These are phyloP conservation scores for Lathyrus tuberosus DNA, from an alignment of 306 rosid genomes.

Conservation along the genomic window DNA sequence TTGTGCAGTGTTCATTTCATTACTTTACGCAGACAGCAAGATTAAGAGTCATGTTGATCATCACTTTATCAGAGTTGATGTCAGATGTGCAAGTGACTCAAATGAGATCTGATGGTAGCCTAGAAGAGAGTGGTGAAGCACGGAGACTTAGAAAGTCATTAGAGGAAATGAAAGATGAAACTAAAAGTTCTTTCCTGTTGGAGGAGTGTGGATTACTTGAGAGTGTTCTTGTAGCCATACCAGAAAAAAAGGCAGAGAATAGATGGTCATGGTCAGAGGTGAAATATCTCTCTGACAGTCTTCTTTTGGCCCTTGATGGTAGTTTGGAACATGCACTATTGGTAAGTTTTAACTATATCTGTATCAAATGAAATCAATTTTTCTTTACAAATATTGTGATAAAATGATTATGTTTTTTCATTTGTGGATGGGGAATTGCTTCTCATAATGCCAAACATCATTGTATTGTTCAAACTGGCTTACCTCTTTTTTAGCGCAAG, in stretches of 20 bases:
- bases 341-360: slow-evolving; percentile 57
- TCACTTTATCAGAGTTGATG: slow-evolving; percentile 94
- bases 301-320: slow-evolving; percentile 94
- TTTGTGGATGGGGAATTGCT: neutral
- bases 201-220: slow-evolving; percentile 81
- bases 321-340: slow-evolving; percentile 93
- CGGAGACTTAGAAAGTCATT: slow-evolving; percentile 82
- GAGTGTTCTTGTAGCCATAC: slow-evolving; percentile 63
- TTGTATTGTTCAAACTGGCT: neutral
- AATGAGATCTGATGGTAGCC: slow-evolving; percentile 91
- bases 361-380: neutral
- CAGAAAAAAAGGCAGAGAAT: slow-evolving; percentile 70
- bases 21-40: slow-evolving; percentile 90
- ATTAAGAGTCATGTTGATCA: slow-evolving; percentile 93
- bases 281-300: slow-evolving; percentile 83
- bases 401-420: neutral
- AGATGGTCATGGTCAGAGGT: slow-evolving; percentile 95
- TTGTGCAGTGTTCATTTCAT: slow-evolving; percentile 91
- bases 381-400: neutral
- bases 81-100: slow-evolving; percentile 99
- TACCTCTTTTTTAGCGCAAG: neutral
- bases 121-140: slow-evolving; percentile 98
- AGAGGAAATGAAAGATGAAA: slow-evolving; percentile 83
- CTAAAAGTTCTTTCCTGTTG: slow-evolving; percentile 61
- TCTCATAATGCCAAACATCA: slow-evolving; percentile 4